Evolutionary conservation across 164 flowering plant species (phyloP).

Genomic region (Saururus chinensis): DNA sequence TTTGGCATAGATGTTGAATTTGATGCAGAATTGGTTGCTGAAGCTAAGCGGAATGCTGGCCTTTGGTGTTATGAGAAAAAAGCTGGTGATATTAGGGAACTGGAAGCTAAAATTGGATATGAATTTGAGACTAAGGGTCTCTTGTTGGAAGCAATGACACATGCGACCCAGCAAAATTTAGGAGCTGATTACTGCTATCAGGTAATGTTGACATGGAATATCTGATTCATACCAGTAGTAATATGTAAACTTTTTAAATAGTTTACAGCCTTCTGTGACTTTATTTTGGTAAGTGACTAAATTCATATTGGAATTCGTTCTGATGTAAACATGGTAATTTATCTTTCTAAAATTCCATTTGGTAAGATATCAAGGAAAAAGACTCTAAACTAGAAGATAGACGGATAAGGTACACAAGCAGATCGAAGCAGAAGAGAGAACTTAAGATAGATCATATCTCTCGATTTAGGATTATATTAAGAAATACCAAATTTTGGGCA

Average conservation of each 20-base stretch:
- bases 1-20: slow-evolving; percentile 48
- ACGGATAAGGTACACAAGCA: too few relatives aligned
- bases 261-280: neutral
- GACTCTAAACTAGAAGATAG: too few relatives aligned
- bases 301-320: too few relatives aligned
- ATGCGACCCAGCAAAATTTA: slow-evolving; percentile 49
- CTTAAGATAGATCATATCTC: too few relatives aligned
- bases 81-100: slow-evolving; percentile 24
- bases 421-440: too few relatives aligned
- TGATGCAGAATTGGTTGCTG: slow-evolving; percentile 34
- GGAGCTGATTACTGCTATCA: slow-evolving; percentile 62
- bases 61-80: slow-evolving; percentile 32
- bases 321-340: too few relatives aligned
- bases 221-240: neutral
- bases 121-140: slow-evolving; percentile 58
- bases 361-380: too few relatives aligned
- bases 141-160: slow-evolving; percentile 77
- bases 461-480: too few relatives aligned
- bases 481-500: too few relatives aligned
- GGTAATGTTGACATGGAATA: slow-evolving; percentile 24
- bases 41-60: slow-evolving; percentile 45
- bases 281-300: too few relatives aligned
- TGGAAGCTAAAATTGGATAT: slow-evolving; percentile 64
- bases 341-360: too few relatives aligned
- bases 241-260: too few relatives aligned